Base-by-base conservation (phyloP, 2,329 filamentous ascomycete species). In the Tothia fuscella region DNA sequence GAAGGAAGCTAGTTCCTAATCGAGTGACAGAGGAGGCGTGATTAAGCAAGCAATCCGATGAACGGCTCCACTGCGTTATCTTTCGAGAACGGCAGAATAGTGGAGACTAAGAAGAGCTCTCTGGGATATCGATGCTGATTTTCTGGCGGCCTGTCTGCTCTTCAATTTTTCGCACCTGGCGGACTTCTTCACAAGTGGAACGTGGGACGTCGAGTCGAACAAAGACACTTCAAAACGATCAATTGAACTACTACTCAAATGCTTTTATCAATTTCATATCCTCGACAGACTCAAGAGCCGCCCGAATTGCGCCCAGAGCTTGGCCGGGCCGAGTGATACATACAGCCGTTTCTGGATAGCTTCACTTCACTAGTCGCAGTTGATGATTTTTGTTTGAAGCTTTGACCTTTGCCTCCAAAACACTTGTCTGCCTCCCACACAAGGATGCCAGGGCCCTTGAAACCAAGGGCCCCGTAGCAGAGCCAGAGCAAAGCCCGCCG, bases 281-380 rank as follows among this genome's bases (percentile, higher is more conserved):
- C 20, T 39, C 37, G 21, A 14, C 37, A 30, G 26, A 29, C 26
- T 39, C 37, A 36, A 36, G 34, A 36, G 3, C 2, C 21, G 35
- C 35, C n/a, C 19, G 35, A 37, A 37, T 37, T 37, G 38, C 38
- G 38, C 38, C 38, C 29, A 40, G 38, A 31, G 24, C 38, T 40
- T 40, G 38, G 38, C 38, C 16, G 26, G 16, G 38, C 25, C 38
- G 38, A 40, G 38, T 40, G 38, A 40, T 40, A 40, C 38, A 37
- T 21, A 37, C 35, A 37, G 35, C 35, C 35, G 35, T 37, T 37
- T 37, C 22, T 37, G 22, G 35, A 17, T 37, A 37, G 21, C 21
- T 37, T 10, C 32, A 17, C 32, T 34, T 13, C 6, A 20, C 32
- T 34, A 34, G 32, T 34, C 32, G 10, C 26, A n/a, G n/a, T 29